Base-by-base conservation (phyloP, 805 yeast genomes). In the Priceomyces medius region DNA sequence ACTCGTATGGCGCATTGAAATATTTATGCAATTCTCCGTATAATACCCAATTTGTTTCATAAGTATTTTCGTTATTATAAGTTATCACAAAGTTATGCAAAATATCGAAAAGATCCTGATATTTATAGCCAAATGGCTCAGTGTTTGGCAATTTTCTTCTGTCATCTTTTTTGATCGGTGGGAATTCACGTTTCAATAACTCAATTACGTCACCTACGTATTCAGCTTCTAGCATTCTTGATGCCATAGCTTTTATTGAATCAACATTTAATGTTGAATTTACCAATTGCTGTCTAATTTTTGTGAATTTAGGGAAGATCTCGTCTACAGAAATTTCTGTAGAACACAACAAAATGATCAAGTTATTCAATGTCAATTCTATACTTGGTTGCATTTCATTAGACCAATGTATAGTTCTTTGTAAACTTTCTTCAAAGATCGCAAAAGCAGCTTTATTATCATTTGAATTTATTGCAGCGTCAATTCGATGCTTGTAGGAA, bases 1-100 rank as follows among this genome's bases (percentile, higher is more conserved):
- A 63, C 4, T 80, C 81, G 48, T 63, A 75, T 0, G 89, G 85
- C 2, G 83, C 68, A 23, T 63, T 52, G 54, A 84, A 82, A 39
- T 76, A 72, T 48, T 73, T 66, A 51, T 77, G 76, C 34, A 85
- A 52, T 40, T 74, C 77, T 3, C 78, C 79, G 48, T 80, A 84
- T 4, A 84, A 60, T 5, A 71, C 71, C 83, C 79, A 74, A 47
- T 84, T 83, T 0, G 80, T 75, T 43, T 73, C 74, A 17, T 46
- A 46, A 0, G 68, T 55, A 3, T 46, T 37, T 36, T 70, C 73
- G 20, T 53, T 51, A 5, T 46, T 52, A 47, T 61, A 64, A 0
- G 53, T 44, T 16, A 60, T 49, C 4, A 63, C 69, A 51, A 61
- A 67, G 3, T 46, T 46, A 44, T 64, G 65, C 13, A 70, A 48